Percentiles rank a stretch among this genome's conserved stretches.
phyloP scores from a whole-genome alignment of 768 basidiomycete genomes.

The Amanita inopinata region DNA sequence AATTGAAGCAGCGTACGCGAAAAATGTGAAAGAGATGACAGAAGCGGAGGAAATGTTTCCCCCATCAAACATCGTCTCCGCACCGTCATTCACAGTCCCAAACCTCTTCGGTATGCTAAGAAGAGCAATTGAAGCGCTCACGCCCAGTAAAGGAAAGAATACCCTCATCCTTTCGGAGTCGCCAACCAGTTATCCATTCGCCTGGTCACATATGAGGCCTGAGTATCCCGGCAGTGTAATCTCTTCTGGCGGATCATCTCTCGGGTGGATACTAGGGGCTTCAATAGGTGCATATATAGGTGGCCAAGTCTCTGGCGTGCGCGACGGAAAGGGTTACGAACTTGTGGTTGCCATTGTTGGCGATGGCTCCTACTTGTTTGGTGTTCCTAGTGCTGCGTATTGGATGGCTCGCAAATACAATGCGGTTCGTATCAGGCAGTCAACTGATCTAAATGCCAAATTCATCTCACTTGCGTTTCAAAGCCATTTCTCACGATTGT shows the following conservation, averaged over 20 bases:
- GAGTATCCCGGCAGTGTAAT: constrained; percentile 40
- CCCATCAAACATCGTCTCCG: neutral
- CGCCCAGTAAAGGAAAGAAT: constrained; percentile 26
- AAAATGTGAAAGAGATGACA: constrained; percentile 8
- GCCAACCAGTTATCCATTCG: constrained; percentile 43
- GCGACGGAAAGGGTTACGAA: constrained; percentile 28
- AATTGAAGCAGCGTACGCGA: constrained; percentile 11
- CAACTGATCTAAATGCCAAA: neutral
- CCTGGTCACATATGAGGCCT: constrained; percentile 52
- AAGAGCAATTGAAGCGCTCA: constrained; percentile 25
- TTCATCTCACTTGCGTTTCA: neutral
- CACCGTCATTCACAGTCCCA: constrained; percentile 28
- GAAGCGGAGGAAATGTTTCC: constrained; percentile 18
- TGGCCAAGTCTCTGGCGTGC: constrained; percentile 17
- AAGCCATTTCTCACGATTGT: constrained; percentile 66
- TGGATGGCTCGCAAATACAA: constrained; percentile 68
- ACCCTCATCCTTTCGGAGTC: constrained; percentile 52
- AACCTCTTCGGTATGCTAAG: constrained; percentile 43
- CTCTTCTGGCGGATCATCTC: constrained; percentile 51
- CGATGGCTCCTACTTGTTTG: constrained; percentile 62
- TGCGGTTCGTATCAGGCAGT: constrained; percentile 41
- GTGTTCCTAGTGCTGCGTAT: constrained; percentile 53
- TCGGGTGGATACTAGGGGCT: constrained; percentile 63
- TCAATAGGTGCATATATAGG: constrained; percentile 51
- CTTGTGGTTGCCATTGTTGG: constrained; percentile 53